These are phyloP conservation scores for Biscogniauxia marginata DNA, from an alignment of 2,329 filamentous ascomycete species.

Conservation along the genomic window DNA sequence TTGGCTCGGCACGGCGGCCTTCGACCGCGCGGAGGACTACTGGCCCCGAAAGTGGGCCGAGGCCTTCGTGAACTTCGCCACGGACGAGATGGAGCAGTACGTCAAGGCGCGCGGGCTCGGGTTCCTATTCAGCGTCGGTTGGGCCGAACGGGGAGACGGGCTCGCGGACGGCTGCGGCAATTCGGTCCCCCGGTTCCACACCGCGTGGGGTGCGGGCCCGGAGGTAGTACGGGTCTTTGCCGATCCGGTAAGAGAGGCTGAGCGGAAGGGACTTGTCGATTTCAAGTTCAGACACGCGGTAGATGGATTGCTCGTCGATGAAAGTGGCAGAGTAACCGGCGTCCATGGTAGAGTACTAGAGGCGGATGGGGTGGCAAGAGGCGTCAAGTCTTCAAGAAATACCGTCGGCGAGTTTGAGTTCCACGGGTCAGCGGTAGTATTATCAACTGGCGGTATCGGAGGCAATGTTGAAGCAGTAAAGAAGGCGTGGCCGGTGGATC, in stretches of 20 bases:
- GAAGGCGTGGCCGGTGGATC: conserved; percentile 55
- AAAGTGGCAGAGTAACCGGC: conserved; percentile 50
- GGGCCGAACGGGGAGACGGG: conserved; percentile 61
- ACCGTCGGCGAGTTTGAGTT: conserved; percentile 53
- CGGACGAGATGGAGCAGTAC: conserved; percentile 58
- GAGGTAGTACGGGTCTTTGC: conserved; percentile 58
- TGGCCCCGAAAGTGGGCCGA: conserved; percentile 63
- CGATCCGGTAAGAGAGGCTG: conserved; percentile 54
- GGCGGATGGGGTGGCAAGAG: conserved; percentile 48
- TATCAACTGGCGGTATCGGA: conserved; percentile 59
- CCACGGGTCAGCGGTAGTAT: conserved; percentile 49
- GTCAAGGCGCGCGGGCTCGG: conserved; percentile 52
- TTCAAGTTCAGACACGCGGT: conserved; percentile 58
- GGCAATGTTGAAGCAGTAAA: conserved; percentile 61
- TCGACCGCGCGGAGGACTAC: conserved; percentile 56
- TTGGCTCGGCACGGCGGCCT: conserved; percentile 57
- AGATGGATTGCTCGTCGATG: conserved; percentile 55
- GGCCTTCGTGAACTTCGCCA: conserved; percentile 62
- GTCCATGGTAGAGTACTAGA: conserved; percentile 54
- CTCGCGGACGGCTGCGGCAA: conserved; percentile 58
- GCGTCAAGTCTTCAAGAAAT: conserved; percentile 49
- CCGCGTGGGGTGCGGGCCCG: conserved; percentile 61
- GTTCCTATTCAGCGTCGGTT: conserved; percentile 55
- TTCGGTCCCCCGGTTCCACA: conserved; percentile 61
- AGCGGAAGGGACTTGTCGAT: conserved; percentile 50